Percentiles rank a stretch among this genome's conserved stretches.
phyloP scores from a whole-genome alignment of 306 rosid genomes.

The Ormosia semicastrata region DNA sequence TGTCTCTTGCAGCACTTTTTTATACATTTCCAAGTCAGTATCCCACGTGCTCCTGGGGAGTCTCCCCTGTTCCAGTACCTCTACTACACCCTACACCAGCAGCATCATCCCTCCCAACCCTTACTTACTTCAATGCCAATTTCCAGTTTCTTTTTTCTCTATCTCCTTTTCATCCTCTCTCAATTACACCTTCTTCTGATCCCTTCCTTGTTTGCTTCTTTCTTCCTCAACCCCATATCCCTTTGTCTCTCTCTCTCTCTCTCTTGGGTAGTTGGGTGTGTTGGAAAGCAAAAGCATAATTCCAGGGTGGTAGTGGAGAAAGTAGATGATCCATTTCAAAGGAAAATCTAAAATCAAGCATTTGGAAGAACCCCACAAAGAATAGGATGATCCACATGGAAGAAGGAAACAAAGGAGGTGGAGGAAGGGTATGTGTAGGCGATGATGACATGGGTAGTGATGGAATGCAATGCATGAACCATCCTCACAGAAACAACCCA shows the following conservation, averaged over 20 bases:
- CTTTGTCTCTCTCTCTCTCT: background rate
- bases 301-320: background rate
- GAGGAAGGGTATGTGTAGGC: slow-evolving; percentile 35
- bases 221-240: background rate
- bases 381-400: slow-evolving; percentile 36
- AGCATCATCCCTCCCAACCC: background rate
- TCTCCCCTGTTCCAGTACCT: background rate
- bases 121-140: background rate
- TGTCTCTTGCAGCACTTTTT: background rate
- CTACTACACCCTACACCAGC: background rate
- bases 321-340: background rate
- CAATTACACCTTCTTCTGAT: background rate
- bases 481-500: slow-evolving; percentile 64
- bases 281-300: background rate
- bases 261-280: background rate
- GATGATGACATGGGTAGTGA: slow-evolving; percentile 52
- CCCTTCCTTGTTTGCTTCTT: background rate
- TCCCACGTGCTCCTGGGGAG: slow-evolving; percentile 65
- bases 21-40: slow-evolving; percentile 31
- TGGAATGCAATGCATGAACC: slow-evolving; percentile 79
- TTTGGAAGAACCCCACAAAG: background rate
- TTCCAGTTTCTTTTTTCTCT: background rate
- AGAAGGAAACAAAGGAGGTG: slow-evolving; percentile 39
- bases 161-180: background rate
- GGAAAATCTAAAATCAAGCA: background rate